phyloP scores from a whole-genome alignment of 805 yeast genomes.

The Lachancea dasiensis region DNA sequence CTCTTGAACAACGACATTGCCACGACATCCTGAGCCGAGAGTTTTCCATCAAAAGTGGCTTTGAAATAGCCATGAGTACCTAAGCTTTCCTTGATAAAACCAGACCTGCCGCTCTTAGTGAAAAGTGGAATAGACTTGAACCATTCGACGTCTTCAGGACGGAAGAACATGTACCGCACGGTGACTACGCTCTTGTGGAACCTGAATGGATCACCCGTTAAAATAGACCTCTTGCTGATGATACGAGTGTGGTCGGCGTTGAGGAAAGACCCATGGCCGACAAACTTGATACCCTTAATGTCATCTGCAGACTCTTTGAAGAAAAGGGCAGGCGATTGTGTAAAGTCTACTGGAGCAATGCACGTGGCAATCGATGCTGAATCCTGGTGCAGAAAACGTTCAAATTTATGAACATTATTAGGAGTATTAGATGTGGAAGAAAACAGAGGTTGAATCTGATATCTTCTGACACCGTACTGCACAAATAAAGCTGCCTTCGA shows the following conservation, averaged over 20 bases:
- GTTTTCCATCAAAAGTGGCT: slow-evolving; percentile 86
- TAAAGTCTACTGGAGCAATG: slow-evolving; percentile 80
- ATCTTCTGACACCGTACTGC: slow-evolving; percentile 91
- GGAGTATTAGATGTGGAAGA: slow-evolving; percentile 70
- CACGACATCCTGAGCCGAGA: slow-evolving; percentile 86
- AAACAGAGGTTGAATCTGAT: slow-evolving; percentile 74
- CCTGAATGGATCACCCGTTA: slow-evolving; percentile 93
- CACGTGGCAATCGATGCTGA: slow-evolving; percentile 72
- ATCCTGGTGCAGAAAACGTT: slow-evolving; percentile 78
- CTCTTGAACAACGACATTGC: slow-evolving; percentile 93
- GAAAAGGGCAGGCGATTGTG: slow-evolving; percentile 78
- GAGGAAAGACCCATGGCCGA: slow-evolving; percentile 87
- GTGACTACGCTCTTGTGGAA: slow-evolving; percentile 91
- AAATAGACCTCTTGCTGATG: slow-evolving; percentile 77
- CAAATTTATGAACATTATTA: slow-evolving; percentile 83
- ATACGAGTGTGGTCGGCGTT: slow-evolving; percentile 82
- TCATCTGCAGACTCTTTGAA: slow-evolving; percentile 55
- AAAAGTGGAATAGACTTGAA: slow-evolving; percentile 89
- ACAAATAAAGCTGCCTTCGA: slow-evolving; percentile 76
- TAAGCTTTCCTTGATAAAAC: slow-evolving; percentile 88
- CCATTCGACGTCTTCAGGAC: slow-evolving; percentile 78
- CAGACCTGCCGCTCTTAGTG: slow-evolving; percentile 88
- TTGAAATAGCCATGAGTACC: slow-evolving; percentile 99
- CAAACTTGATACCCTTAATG: slow-evolving; percentile 47
- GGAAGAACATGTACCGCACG: slow-evolving; percentile 95